Base-by-base conservation (phyloP, 2,329 filamentous ascomycete species). In the Aaosphaeria pasadenensis region DNA sequence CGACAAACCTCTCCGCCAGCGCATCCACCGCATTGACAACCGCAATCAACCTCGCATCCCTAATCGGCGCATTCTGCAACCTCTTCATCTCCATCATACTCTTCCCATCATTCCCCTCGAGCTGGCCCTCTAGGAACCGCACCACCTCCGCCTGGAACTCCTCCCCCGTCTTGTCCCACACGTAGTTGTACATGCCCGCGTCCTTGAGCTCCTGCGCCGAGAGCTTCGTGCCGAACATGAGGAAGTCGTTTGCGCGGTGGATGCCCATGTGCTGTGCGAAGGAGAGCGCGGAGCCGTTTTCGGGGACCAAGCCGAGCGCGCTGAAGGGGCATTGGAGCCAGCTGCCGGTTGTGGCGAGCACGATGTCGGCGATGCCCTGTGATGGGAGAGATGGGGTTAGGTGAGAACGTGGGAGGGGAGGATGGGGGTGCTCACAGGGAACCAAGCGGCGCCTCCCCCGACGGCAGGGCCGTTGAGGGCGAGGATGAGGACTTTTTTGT, bases 1-100 rank as follows among this genome's bases (percentile, higher is more conserved):
- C 75, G 0, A 77, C 74, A 54, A 78, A 76, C 45, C 77, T 59
- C 57, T 79, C 76, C 2, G 73, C 68, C 44, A 79, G 55, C 30
- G 76, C 76, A 69, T 77, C 73, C 7, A 76, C 55, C 4, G 72
- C 66, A 62, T 78, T 73, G n/a, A 71, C 64, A 32, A 78, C 72
- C 0, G 76, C 76, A 9, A 77, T 51, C 56, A 79, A 56, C 48
- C 77, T 67, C 46, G 60, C 67, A 54, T 72, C 71, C 47, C 76
- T 63, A 42, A 77, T 58, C 9, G 70, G 70, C 5, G 67, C 66
- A 64, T 78, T 79, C 61, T 76, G 73, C 60, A 79, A 55, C 56
- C 76, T 67, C 65, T 78, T 79, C 56, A 68, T 71, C 69, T 78
- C 76, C 58, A 77, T 76, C 75, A 79, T 78, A 56, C 74, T 77